Percentiles rank a stretch among this genome's conserved stretches.
Evolutionary conservation across 2,329 filamentous ascomycete genomes (phyloP).

Genomic region (Proliferodiscus dingleyae): DNA sequence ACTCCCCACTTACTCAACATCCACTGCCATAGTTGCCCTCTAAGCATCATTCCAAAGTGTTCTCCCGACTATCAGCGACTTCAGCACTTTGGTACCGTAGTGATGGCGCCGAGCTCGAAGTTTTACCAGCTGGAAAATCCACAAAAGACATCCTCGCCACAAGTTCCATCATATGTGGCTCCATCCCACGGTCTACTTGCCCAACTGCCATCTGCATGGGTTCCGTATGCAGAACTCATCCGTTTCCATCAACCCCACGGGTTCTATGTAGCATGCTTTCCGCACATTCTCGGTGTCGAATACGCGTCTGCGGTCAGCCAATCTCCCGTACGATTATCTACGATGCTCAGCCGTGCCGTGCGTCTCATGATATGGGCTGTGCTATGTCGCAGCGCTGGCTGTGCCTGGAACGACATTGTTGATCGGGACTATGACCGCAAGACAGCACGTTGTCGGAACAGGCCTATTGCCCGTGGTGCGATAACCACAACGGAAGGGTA

Average conservation of each 20-base stretch:
- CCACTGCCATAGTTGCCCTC: too few relatives aligned
- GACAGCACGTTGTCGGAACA: background rate
- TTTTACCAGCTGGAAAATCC: too few relatives aligned
- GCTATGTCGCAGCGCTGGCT: background rate
- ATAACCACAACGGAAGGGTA: background rate
- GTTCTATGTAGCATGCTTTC: background rate
- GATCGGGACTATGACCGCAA: constrained; percentile 1
- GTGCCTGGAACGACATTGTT: constrained; percentile 5
- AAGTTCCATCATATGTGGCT: too few relatives aligned
- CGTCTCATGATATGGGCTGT: background rate
- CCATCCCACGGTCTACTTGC: too few relatives aligned
- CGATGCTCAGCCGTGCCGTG: background rate
- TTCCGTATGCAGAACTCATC: background rate
- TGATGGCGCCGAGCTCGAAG: too few relatives aligned
- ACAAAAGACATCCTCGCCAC: too few relatives aligned
- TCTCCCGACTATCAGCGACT: too few relatives aligned
- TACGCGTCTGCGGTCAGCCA: background rate
- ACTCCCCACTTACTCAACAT: too few relatives aligned
- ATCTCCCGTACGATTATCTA: background rate
- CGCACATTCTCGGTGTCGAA: background rate
- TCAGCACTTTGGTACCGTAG: too few relatives aligned
- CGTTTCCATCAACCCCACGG: background rate
- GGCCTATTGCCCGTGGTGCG: constrained; percentile 1
- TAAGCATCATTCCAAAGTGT: too few relatives aligned
- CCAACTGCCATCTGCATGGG: background rate